Evolutionary conservation across 495 filamentous ascomycete species (phyloP), one percentile per base, ranked within the genome.

Genomic region (Jackrogersella multiformis): DNA sequence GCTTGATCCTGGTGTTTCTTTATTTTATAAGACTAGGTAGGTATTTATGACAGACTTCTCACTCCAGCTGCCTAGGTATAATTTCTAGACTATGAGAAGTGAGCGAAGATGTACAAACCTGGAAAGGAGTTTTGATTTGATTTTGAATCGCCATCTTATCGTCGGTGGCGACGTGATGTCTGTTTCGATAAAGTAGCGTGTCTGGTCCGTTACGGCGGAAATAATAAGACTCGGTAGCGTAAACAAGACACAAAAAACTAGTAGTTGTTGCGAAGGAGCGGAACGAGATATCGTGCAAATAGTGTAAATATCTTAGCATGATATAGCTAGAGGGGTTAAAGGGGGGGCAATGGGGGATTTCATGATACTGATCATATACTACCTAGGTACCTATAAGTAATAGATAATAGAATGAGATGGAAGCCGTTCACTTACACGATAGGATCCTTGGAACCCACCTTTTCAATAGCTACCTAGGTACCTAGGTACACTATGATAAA

Each of bases 41-140:
- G 4, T 15, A 20, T 52, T 42, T 45, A 38, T 23, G 32, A n/a
- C 35, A 23, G 9, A 1, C 28, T 20, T 10, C 10, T 20, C 18
- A 28, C 48, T 23, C 15, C 1, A 3, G 18, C n/a, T 13, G 13
- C n/a, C 20, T 2, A 46, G 42, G 20, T n/a, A n/a, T n/a, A n/a
- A n/a, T 26, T 24, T 20, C 6, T 18, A 28, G 35, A 32, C 2
- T 23, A 18, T 24, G 10, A 45, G n/a, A 54, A 20, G 66, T 61
- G 23, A 53, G 42, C 9, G 26, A 53, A 48, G 39, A n/a, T 42
- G n/a, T 24, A 74, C 78, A 15, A 46, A 82, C 79, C 79, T 82
- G 78, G 45, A 82, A 82, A 64, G 80, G 79, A 68, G 77, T 79
- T 61, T 73, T 77, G 62, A 76, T 72, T 66, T 68, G 54, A 46